Evolutionary conservation across 202 grass and related monocot genomes (phyloP).

Genomic region (Cymbopogon flexuosus): DNA sequence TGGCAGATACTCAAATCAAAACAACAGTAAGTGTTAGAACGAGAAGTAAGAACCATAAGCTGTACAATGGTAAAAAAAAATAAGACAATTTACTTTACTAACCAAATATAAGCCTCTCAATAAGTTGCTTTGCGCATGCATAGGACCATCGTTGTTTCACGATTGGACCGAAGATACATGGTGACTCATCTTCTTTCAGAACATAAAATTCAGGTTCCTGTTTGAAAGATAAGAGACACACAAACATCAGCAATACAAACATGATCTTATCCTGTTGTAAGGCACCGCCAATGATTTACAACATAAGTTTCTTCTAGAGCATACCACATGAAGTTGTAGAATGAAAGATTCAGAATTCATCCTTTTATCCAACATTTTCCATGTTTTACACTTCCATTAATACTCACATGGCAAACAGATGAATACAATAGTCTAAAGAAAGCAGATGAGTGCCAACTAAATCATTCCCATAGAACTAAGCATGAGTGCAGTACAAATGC

Average conservation of each 20-base stretch:
- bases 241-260: slow-evolving; percentile 4
- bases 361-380: not conserved
- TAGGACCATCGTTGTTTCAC: slow-evolving; percentile 95
- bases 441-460: not conserved
- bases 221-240: slow-evolving; percentile 23
- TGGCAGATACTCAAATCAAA: slow-evolving; percentile 30
- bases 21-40: slow-evolving; percentile 1
- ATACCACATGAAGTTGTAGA: not conserved
- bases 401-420: not conserved
- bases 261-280: not conserved
- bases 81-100: not conserved
- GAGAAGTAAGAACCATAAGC: slow-evolving; percentile 9
- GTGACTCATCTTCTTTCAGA: slow-evolving; percentile 85
- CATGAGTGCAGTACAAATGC: not conserved
- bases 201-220: slow-evolving; percentile 95
- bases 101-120: slow-evolving; percentile 97
- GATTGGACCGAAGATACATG: slow-evolving; percentile 92
- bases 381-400: not conserved
- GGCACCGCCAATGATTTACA: not conserved
- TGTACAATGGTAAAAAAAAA: slow-evolving; percentile 10
- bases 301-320: not conserved
- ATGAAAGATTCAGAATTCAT: not conserved
- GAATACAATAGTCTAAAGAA: not conserved
- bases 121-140: slow-evolving; percentile 93
- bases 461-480: not conserved